These are phyloP conservation scores for Rosa hybrid DNA, from an alignment of 331 rosid species.

Conservation along the genomic window DNA sequence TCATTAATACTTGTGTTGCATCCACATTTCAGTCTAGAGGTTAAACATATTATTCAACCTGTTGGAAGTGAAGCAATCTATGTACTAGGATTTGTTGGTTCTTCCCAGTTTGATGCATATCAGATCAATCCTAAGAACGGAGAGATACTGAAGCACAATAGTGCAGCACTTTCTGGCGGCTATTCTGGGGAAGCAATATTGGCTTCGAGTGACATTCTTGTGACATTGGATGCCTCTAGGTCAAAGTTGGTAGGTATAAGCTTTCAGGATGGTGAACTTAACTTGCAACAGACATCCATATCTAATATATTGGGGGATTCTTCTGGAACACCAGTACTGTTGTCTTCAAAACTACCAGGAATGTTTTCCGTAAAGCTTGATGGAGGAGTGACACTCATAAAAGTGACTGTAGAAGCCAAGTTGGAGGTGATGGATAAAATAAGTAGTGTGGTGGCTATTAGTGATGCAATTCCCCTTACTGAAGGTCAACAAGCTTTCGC, in stretches of 20 bases:
- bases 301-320: slow-evolving; percentile 53
- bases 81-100: slow-evolving; percentile 65
- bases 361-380: slow-evolving; percentile 59
- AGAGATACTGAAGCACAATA: slow-evolving; percentile 62
- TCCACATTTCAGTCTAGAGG: slow-evolving; percentile 65
- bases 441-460: slow-evolving; percentile 48
- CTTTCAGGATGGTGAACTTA: slow-evolving; percentile 63
- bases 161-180: slow-evolving; percentile 52
- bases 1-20: slow-evolving; percentile 39
- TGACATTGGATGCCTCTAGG: slow-evolving; percentile 61
- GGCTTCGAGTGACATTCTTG: slow-evolving; percentile 65
- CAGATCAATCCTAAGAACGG: slow-evolving; percentile 69
- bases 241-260: slow-evolving; percentile 63
- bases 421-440: slow-evolving; percentile 68
- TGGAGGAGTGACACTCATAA: slow-evolving; percentile 45
- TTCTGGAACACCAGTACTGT: slow-evolving; percentile 53
- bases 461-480: slow-evolving; percentile 72
- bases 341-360: slow-evolving; percentile 72
- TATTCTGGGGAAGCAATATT: slow-evolving; percentile 65
- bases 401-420: slow-evolving; percentile 62
- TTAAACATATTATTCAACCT: slow-evolving; percentile 70
- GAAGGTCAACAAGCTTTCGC: slow-evolving; percentile 79
- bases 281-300: slow-evolving; percentile 49
- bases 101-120: slow-evolving; percentile 60
- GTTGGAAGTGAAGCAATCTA: slow-evolving; percentile 49